phyloP scores from a whole-genome alignment of 2,329 filamentous ascomycete species.

The Botrytis paeoniae region DNA sequence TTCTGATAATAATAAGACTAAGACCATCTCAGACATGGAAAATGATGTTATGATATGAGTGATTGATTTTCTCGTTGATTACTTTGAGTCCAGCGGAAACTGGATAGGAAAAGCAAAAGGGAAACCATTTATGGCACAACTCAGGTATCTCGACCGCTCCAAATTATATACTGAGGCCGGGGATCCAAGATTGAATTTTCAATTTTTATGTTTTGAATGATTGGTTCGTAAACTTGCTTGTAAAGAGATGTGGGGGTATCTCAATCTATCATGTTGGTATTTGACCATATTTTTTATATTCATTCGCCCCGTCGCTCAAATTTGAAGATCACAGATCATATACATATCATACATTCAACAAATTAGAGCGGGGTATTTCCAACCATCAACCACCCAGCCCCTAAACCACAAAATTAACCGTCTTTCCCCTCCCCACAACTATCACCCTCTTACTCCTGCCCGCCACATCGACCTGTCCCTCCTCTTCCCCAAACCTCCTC shows the following conservation, averaged over 20 bases:
- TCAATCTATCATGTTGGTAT: background rate
- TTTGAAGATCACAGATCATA: background rate
- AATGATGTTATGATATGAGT: background rate
- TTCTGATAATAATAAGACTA: background rate
- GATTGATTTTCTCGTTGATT: background rate
- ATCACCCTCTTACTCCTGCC: constrained; percentile 63
- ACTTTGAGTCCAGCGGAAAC: no score
- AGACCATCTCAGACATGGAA: background rate
- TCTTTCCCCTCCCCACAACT: constrained; percentile 62
- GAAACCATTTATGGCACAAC: background rate
- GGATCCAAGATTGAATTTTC: no score
- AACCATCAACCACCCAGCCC: background rate
- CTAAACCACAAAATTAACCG: constrained; percentile 70
- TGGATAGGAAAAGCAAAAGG: no score
- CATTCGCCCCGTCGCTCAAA: background rate
- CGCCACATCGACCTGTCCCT: constrained; percentile 43
- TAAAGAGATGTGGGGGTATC: background rate
- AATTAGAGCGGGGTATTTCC: background rate
- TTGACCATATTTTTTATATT: background rate
- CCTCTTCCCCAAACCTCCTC: constrained; percentile 45
- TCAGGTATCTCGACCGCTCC: background rate
- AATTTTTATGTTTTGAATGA: background rate
- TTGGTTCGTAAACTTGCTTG: background rate
- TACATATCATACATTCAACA: background rate
- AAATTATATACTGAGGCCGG: background rate